A percentile compares a stretch with the other conserved stretches of the same genome.
Conservation (phyloP, 2,329 filamentous ascomycete species). For the Clarireedia paspali region DNA sequence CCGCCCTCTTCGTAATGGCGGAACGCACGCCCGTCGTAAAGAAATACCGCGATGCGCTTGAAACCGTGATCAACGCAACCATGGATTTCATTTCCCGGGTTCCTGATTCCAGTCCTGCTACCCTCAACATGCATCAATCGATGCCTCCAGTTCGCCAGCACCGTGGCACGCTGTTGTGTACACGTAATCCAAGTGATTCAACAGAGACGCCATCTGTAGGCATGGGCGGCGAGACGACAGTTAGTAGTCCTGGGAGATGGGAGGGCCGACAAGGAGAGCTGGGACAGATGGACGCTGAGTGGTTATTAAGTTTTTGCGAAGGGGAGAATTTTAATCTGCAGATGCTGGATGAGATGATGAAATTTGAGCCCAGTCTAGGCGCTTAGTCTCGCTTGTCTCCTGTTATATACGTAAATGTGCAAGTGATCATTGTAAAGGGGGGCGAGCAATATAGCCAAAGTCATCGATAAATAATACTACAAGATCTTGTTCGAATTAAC, state of each 20-base stretch:
- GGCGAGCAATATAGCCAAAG: too few species aligned
- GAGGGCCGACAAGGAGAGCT: conserved; percentile 21
- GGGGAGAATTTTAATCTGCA: conserved; percentile 18
- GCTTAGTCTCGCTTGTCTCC: conserved; percentile 4
- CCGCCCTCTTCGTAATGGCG: conserved; percentile 39
- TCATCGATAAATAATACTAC: too few species aligned
- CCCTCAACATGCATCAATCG: too few species aligned
- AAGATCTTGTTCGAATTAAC: too few species aligned
- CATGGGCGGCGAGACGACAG: conserved; percentile 1
- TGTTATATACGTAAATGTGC: too few species aligned
- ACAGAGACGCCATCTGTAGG: background rate
- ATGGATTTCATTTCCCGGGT: conserved; percentile 30
- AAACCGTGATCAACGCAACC: conserved; percentile 34
- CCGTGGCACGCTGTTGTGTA: too few species aligned
- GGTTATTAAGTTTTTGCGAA: conserved; percentile 20
- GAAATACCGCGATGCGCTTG: conserved; percentile 36
- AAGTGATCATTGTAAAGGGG: too few species aligned
- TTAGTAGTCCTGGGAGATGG: conserved; percentile 14
- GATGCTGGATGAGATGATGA: conserved; percentile 22
- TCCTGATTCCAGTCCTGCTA: background rate
- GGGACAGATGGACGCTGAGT: conserved; percentile 24
- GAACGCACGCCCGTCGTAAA: conserved; percentile 37
- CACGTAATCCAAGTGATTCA: background rate
- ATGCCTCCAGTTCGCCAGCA: too few species aligned
- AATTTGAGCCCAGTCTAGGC: conserved; percentile 20